Evolutionary conservation across 129 eudicot species (phyloP).

Genomic region (Scalesia atractyloides): DNA sequence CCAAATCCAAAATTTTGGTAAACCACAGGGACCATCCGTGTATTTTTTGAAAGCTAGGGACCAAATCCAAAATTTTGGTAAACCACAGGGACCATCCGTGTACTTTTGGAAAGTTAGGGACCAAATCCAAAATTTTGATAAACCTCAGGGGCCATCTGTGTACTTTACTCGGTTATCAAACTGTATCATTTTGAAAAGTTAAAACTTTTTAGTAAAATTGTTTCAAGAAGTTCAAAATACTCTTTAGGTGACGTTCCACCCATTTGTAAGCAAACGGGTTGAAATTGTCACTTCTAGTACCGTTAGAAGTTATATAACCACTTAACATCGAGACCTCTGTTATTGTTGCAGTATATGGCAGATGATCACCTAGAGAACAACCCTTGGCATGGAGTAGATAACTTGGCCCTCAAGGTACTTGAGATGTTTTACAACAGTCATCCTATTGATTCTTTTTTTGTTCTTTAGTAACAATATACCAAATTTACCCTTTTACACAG

Average conservation of each 20-base stretch:
- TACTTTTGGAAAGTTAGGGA: too few relatives aligned
- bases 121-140: too few relatives aligned
- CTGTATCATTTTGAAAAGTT: background rate
- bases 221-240: background rate
- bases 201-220: background rate
- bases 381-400: conserved; percentile 96
- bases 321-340: conserved; percentile 7
- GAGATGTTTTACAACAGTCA: conserved; percentile 13
- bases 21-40: too few relatives aligned
- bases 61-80: too few relatives aligned
- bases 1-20: too few relatives aligned
- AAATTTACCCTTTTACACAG: background rate
- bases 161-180: too few relatives aligned
- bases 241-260: background rate
- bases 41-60: too few relatives aligned
- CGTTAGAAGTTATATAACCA: background rate
- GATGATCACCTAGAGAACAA: conserved; percentile 74
- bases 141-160: too few relatives aligned
- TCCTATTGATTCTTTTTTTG: conserved; percentile 3
- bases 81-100: too few relatives aligned
- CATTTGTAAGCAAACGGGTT: background rate
- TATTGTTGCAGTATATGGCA: conserved; percentile 78
- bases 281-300: background rate
- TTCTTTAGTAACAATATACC: background rate
- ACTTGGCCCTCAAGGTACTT: conserved; percentile 79